Base-by-base conservation (phyloP, 1,284 basidiomycete species). In the Ganoderma sinense region DNA sequence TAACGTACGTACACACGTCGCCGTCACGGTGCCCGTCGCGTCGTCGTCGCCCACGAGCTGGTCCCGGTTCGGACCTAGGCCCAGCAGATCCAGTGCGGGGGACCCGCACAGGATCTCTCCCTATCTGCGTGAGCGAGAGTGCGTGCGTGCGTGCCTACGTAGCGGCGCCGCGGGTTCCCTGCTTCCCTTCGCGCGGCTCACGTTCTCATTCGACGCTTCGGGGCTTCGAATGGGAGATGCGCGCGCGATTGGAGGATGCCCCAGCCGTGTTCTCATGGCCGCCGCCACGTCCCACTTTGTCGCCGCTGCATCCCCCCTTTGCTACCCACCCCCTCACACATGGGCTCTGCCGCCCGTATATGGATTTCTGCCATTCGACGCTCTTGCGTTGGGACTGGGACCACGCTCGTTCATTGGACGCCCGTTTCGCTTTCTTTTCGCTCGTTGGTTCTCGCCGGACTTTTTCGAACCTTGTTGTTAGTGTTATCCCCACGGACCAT, bases 221-320 rank as follows among this genome's bases (percentile, higher is more conserved):
- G 39, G 39, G 36, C 36, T 61, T 61, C 39, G 36, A 43, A 48
- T 39, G 26, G 56, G 36, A 59, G 45, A 41, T 58, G 66, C 62
- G 26, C 63, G 66, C 51, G 63, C 62, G 63, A 70, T 70, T 73
- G 69, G 71, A 41, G 33, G 56, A 60, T 36, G 40, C 68, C 51
- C 14, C 65, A 33, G 41, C 4, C 58, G 66, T 39, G 56, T 65
- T 72, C 71, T 66, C 71, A 72, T 66, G 71, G 62, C 65, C 56
- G 70, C 64, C 71, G 67, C 71, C 69, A 72, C 69, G 62, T 56
- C 51, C 71, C 71, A 60, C 71, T 65, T 67, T 72, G 67, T 64
- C 69, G 58, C 71, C 69, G 69, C 69, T 36, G 3, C 20, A 26
- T 60, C 41, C 39, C 39, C 11, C 41, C 59, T 56, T 53, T 41